A percentile compares a stretch with the other conserved stretches of the same genome.
phyloP scores from a whole-genome alignment of 805 yeast species.

The Jamesozyma jinghongensis region DNA sequence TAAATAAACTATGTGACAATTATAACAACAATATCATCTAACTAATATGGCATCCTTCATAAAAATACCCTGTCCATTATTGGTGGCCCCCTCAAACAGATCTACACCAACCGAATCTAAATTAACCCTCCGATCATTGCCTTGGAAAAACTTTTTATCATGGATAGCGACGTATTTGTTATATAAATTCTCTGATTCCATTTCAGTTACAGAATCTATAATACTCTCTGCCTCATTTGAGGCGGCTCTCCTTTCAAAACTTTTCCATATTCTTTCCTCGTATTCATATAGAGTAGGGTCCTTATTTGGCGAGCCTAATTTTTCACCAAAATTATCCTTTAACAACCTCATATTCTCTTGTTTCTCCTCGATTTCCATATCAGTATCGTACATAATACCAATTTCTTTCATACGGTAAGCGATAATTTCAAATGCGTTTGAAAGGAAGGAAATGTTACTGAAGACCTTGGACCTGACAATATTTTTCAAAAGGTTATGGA shows the following conservation, averaged over 20 bases:
- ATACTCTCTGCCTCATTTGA: conserved; percentile 1
- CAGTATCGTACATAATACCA: conserved; percentile 17
- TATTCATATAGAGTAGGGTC: conserved; percentile 21
- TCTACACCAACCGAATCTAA: conserved; percentile 5
- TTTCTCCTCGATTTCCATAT: conserved; percentile 10
- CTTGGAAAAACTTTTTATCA: not conserved
- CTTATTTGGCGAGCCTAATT: conserved; percentile 17
- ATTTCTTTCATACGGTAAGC: conserved; percentile 24
- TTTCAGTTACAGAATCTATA: not conserved
- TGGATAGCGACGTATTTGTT: not conserved
- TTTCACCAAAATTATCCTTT: conserved; percentile 9
- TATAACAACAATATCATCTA: too few relatives aligned
- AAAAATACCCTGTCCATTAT: conserved; percentile 3
- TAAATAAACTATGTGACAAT: not conserved
- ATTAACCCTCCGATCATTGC: not conserved
- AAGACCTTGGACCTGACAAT: conserved; percentile 10
- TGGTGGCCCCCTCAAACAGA: conserved; percentile 3
- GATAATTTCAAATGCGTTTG: conserved; percentile 15
- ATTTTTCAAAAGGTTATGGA: conserved; percentile 14
- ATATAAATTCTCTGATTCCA: conserved; percentile 1
- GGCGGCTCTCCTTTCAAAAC: conserved; percentile 2
- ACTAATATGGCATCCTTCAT: conserved; percentile 1
- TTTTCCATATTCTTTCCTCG: conserved; percentile 18
- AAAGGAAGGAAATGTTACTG: conserved; percentile 12
- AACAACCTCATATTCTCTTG: conserved; percentile 8